Evolutionary conservation across 2,329 filamentous ascomycete species (phyloP).

Genomic region (Sporothrix sp.): DNA sequence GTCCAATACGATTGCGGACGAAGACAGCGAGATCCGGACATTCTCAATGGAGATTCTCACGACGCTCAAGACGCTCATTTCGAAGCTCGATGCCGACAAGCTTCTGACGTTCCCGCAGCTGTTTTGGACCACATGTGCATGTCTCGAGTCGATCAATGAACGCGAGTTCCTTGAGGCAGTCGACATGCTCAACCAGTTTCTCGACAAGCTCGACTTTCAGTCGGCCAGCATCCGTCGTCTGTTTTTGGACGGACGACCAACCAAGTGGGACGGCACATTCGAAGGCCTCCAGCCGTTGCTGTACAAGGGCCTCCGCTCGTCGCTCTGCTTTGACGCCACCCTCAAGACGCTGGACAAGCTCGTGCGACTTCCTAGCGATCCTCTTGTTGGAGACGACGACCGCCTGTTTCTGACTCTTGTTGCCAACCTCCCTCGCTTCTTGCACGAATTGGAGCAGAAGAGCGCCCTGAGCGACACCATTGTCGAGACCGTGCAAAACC

Average conservation of each 20-base stretch:
- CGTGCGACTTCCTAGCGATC: constrained; percentile 66
- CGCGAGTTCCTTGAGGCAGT: constrained; percentile 86
- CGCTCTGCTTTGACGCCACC: constrained; percentile 67
- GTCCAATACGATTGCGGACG: constrained; percentile 94
- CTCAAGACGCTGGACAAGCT: constrained; percentile 70
- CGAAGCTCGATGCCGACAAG: constrained; percentile 68
- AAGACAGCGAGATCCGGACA: constrained; percentile 86
- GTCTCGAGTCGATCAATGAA: constrained; percentile 93
- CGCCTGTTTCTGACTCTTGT: constrained; percentile 78
- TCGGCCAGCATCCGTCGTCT: constrained; percentile 58
- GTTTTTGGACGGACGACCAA: constrained; percentile 68
- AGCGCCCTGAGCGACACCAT: constrained; percentile 40
- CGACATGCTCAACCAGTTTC: constrained; percentile 78
- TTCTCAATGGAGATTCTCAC: constrained; percentile 98
- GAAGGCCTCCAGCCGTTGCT: constrained; percentile 77
- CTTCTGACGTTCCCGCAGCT: constrained; percentile 86
- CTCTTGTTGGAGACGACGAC: constrained; percentile 70
- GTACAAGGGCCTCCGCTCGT: constrained; percentile 87
- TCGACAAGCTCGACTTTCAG: constrained; percentile 74
- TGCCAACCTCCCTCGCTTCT: constrained; percentile 81
- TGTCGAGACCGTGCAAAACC: constrained; percentile 54
- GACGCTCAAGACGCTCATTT: constrained; percentile 83
- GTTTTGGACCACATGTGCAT: constrained; percentile 97
- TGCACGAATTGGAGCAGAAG: constrained; percentile 64
- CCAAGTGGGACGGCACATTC: constrained; percentile 81